phyloP scores from a whole-genome alignment of 306 rosid genomes.

The Corylus avellana region DNA sequence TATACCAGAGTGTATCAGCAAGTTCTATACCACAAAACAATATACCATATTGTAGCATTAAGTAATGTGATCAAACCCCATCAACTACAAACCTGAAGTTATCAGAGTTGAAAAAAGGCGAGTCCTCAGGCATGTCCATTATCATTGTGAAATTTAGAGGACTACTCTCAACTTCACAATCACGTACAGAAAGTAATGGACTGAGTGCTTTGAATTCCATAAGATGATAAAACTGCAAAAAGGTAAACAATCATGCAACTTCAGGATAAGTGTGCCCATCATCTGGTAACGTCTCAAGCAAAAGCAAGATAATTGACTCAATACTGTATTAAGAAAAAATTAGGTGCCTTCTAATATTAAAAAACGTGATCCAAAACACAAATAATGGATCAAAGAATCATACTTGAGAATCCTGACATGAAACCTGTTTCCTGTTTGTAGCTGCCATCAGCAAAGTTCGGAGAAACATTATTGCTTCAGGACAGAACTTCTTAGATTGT shows the following conservation, averaged over 20 bases:
- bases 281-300: constrained; percentile 13
- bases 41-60: not conserved
- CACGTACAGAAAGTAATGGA: constrained; percentile 52
- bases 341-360: not conserved
- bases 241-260: constrained; percentile 17
- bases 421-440: constrained; percentile 40
- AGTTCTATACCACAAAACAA: not conserved
- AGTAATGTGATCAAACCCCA: not conserved
- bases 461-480: constrained; percentile 76
- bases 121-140: constrained; percentile 67
- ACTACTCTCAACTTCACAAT: constrained; percentile 41
- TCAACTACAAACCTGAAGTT: constrained; percentile 62
- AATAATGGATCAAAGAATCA: constrained; percentile 15
- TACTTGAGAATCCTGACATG: constrained; percentile 66
- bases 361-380: constrained; percentile 15
- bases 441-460: constrained; percentile 56
- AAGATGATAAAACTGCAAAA: constrained; percentile 57
- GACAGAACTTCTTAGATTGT: constrained; percentile 81
- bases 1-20: not conserved
- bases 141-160: constrained; percentile 64
- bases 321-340: constrained; percentile 8
- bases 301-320: constrained; percentile 1
- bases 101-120: constrained; percentile 51
- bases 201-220: constrained; percentile 58
- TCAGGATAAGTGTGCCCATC: constrained; percentile 12